Base-by-base conservation (phyloP, 495 filamentous ascomycete species). In the Lasiosphaeris hirsuta region DNA sequence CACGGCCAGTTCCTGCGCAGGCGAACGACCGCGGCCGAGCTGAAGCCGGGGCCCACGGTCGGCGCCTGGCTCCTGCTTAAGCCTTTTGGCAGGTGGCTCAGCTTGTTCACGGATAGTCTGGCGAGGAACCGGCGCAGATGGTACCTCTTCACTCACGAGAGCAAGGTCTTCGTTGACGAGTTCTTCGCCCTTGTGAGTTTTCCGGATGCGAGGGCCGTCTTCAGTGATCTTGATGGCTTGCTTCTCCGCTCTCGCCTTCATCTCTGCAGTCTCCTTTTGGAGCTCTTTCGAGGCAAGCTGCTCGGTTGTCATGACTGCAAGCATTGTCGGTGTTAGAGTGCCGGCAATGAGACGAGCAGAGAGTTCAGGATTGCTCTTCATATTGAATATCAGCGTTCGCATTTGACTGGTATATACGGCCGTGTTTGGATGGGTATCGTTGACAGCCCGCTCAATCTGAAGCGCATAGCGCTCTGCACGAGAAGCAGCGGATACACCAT, bases 141-240 rank as follows among this genome's bases (percentile, higher is more conserved):
- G 71, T 4, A 62, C 65, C 7, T 74, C 75, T 10, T 78, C 74
- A 41, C 57, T 67, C 0, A 69, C 59, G 17, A 72, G 60, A 18
- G 71, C 62, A 52, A 60, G 61, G 17, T 81, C 89, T 35, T 88
- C 85, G 50, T 89, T 90, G 37, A 98, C 82, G 11, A 96, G 56
- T 65, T 98, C 94, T 56, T 97, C 92, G 33, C 94, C 94, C 71
- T 97, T 98, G 69, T 97, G 94, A 2, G 93, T 97, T 60, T 88
- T 85, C 63, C 92, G 82, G 54, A 96, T 88, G 4, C 92, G 84
- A 7, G 93, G 94, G 0, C 83, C 85, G 61, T 92, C 85, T 38
- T 96, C 90, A 39, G 90, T 84, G 34, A 92, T 81, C 50, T 96
- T 83, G 47, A 92, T 89, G 50, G 90, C 85, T 61, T 96, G 92